Evolutionary conservation across 805 yeast genomes (phyloP), one percentile per base, ranked within the genome.

Genomic region (Millerago galiae): DNA sequence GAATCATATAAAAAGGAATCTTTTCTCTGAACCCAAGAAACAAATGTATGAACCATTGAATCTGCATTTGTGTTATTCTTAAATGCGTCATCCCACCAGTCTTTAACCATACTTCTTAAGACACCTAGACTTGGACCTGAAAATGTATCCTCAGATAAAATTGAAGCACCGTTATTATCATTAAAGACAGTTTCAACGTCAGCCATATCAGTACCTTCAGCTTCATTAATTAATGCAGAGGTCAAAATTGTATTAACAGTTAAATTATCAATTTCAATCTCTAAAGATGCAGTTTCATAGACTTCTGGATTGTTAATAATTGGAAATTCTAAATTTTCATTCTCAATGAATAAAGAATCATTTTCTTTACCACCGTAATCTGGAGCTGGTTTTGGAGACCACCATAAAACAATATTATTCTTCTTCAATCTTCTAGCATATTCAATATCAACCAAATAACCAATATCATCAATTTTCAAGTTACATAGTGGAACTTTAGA

Each of bases 61-160:
- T 90, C 97, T 0, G 96, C 96, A 45, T 81, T 79, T 8, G 68
- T 51, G 51, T 83, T 75, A 42, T 77, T 77, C 16, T 68, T 67
- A 42, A 85, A 63, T 0, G 96, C 97, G 55, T 80, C 83, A 54
- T 88, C 95, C 96, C 97, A 91, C 96, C 96, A 88, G 27, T 72
- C 79, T 54, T 83, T 87, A 11, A 93, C 83, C 74, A 93, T 67
- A 8, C 72, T 60, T 55, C 95, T 75, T 43, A 93, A 68, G 2
- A 83, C 83, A 9, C 70, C 61, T 47, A 93, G 67, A 2, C 96
- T 85, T 1, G 84, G 77, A 0, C 80, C 72, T 10, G 90, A 82
- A 53, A 91, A 90, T 0, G 95, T 76, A 59, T 91, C 95, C 51
- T 82, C 86, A 12, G 91, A 83, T 51, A 90, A 76, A 3, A 67